Evolutionary conservation across 345 rosid genomes (phyloP), one percentile per base, ranked within the genome.

Genomic region (Heritiera littoralis): DNA sequence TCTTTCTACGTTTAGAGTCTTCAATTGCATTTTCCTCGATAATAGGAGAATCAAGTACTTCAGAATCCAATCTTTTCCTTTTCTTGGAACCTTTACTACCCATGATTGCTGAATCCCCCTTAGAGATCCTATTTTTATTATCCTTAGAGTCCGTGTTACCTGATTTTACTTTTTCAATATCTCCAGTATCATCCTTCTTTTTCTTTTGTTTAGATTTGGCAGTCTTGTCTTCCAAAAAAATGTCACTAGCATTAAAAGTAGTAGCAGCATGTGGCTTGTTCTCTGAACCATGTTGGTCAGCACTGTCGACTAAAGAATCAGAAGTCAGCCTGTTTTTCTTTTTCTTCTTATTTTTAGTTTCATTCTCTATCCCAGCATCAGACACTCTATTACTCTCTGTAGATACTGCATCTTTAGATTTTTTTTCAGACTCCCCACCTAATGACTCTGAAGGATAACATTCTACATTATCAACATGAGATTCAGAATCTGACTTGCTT

Each of bases 51-150:
- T 80, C 81, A 54, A 76, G 78, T 80, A 82, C 93, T 67, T 88
- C 87, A 68, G 93, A 85, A 76, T 81, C 90, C 46, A 73, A 55
- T 83, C 92, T 86, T 86, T 95, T 95, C 81, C 98, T 87, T 84
- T 95, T 95, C 88, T 91, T 93, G 75, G 92, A 86, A 82, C 48
- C 76, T 74, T 86, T 88, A 68, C 61, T 45, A 60, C 80, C 83
- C 74, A 81, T 85, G 28, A 72, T 76, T 65, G 49, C 58, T 12
- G 48, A 40, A 54, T 85, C 84, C 59, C 74, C 84, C 49, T 79
- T 61, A 0, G 72, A 72, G 68, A 63, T 80, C 78, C 76, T 75
- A 6, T 74, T 18, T 23, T 65, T 78, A 75, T 80, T 78, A 15
- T 81, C 80, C 63, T 49, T 48, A 40, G 84, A 76, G 72, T 78